Evolutionary conservation across 306 rosid species (phyloP), one percentile per base, ranked within the genome.

Genomic region (Vicia sativa): DNA sequence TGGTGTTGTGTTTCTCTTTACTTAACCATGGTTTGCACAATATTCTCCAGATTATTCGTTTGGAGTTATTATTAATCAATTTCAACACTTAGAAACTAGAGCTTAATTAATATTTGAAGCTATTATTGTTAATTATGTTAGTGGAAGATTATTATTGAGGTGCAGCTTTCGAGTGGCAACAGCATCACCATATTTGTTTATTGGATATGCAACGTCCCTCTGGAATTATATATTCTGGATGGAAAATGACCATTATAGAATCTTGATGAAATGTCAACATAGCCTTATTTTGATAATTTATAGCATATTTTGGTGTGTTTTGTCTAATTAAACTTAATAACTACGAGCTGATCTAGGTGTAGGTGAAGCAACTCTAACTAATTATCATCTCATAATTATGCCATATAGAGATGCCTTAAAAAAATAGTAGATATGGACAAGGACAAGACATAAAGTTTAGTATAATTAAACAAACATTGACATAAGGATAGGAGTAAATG

Each of bases 361-460:
- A 10, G 8, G 31, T 19, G 58, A 21, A 52, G 19, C 21, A 52
- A 52, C 7, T 14, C 9, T 45, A 45, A 14, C 6, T 14, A 45
- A n/a, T 0, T 14, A 7, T 45, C 10, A 45, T 45, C 38, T 34
- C 75, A 73, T 72, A 66, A 75, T 76, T 80, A 88, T 83, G 75
- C 91, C 72, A 52, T 69, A 56, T 25, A 50, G 77, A 86, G 84
- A 91, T 88, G 70, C 95, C 81, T 53, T 38, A 58, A 35, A 60
- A 76, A 58, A 67, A 72, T 70, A 54, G 58, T 69, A 67, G 84
- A 77, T 71, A 77, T 46, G 80, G 88, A 83, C 96, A 91, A 86
- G 77, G 76, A 41, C 70, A 29, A 60, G 58, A 54, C 44, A 77
- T 11, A 67, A 67, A 37, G 74, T 64, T 69, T 39, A 57, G 37